Base-by-base conservation (phyloP, 2,329 filamentous ascomycete species). In the Pyricularia pennisetigena region DNA sequence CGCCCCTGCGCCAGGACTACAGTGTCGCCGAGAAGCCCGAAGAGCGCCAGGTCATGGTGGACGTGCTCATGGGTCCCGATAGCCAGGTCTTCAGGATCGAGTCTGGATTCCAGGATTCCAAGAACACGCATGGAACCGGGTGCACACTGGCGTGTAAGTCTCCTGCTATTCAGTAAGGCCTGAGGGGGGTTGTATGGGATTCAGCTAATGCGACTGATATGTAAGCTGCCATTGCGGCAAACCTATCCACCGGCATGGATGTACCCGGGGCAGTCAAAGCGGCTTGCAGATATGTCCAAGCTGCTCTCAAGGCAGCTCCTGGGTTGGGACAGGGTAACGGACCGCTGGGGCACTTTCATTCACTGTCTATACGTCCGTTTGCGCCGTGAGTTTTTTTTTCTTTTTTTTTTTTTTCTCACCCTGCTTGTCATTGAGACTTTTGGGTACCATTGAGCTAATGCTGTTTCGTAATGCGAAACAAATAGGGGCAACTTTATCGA, bases 101-200 rank as follows among this genome's bases (percentile, higher is more conserved):
- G 76, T 91, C 87, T 57, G 82, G 83, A 4, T 97, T 90, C 75
- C 83, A 92, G 70, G 79, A 83, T 10, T 93, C 90, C 9, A 89
- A 83, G 69, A 94, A 94, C 75, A 98, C 94, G 0, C 95, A 99
- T 74, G 95, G 95, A 0, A 98, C 95, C 0, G 95, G 95, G 4
- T 99, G 95, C 75, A 96, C 93, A 10, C 84, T 98, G 69, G 95
- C 95, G 59, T 97, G 89, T 91, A 78, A 81, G 88, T 82, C 32
- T 30, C 16, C 4, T 4, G 16, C 28, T 54, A 4, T 49, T 20
- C 3, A 2, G 35, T 16, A 20, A 20, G 14, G 4, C 3, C 3
- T 62, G 30, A 10, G 5, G 30, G 9, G 9, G 59, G 7, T 8
- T 61, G 57, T 28, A 23, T 14, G n/a, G 23, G 14, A n/a, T 6